Evolutionary conservation across 805 yeast species (phyloP).

Genomic region (Candida manassasensis): DNA sequence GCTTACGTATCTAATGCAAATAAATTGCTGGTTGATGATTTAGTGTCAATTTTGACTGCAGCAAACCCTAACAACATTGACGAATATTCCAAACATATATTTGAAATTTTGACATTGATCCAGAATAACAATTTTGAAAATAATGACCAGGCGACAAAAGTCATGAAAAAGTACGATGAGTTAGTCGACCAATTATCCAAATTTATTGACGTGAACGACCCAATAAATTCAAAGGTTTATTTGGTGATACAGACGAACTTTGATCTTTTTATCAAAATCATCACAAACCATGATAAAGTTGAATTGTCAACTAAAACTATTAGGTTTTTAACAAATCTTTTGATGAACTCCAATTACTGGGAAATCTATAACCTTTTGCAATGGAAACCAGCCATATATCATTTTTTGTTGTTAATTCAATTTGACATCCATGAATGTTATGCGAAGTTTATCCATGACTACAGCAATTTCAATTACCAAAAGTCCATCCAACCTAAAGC

Average conservation of each 20-base stretch:
- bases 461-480: constrained; percentile 22
- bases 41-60: constrained; percentile 19
- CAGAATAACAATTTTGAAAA: constrained; percentile 15
- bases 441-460: constrained; percentile 28
- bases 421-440: constrained; percentile 40
- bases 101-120: constrained; percentile 24
- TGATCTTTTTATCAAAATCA: constrained; percentile 32
- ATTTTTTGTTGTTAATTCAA: constrained; percentile 33
- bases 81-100: constrained; percentile 37
- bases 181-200: constrained; percentile 21
- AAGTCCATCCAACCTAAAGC: constrained; percentile 16
- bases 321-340: constrained; percentile 31
- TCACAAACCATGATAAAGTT: constrained; percentile 26
- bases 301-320: constrained; percentile 31
- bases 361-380: constrained; percentile 37
- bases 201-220: constrained; percentile 20
- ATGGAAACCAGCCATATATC: constrained; percentile 41
- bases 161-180: constrained; percentile 21
- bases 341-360: constrained; percentile 41
- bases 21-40: constrained; percentile 17
- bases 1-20: constrained; percentile 2
- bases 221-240: constrained; percentile 28
- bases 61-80: constrained; percentile 26
- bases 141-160: constrained; percentile 10
- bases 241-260: constrained; percentile 34